Percentiles rank a stretch among this genome's conserved stretches.
These are phyloP conservation scores for Solanum virginianum DNA, from an alignment of 257 asterid genomes.

Conservation along the genomic window DNA sequence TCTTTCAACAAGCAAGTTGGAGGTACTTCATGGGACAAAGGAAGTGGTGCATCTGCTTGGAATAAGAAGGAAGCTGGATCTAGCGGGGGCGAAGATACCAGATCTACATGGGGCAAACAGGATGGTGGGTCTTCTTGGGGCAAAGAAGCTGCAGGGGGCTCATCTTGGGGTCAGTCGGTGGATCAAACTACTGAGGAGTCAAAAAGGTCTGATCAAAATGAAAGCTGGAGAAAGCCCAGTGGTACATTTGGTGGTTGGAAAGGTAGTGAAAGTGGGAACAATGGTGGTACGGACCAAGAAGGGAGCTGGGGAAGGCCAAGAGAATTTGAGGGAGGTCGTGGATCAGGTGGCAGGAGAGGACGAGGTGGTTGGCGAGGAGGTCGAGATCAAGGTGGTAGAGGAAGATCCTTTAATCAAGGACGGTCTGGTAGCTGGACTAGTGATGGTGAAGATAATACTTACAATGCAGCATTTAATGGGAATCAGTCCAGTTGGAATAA, in stretches of 20 bases:
- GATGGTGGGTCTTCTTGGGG: conserved; percentile 21
- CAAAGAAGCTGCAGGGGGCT: conserved; percentile 15
- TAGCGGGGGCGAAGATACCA: not conserved
- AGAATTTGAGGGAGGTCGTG: conserved; percentile 36
- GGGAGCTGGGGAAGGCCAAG: conserved; percentile 27
- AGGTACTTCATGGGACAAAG: conserved; percentile 7
- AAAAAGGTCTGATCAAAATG: not conserved
- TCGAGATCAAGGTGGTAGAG: conserved; percentile 37
- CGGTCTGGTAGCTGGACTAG: conserved; percentile 25
- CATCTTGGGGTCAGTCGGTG: conserved; percentile 1
- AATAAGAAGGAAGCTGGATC: not conserved
- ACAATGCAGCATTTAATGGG: conserved; percentile 3
- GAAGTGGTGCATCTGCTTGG: conserved; percentile 3
- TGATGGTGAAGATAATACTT: conserved; percentile 11
- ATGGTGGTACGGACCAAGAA: conserved; percentile 11
- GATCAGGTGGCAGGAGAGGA: conserved; percentile 44
- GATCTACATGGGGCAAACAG: not conserved
- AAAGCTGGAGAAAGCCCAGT: not conserved
- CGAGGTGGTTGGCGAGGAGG: conserved; percentile 39
- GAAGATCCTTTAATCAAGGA: conserved; percentile 40
- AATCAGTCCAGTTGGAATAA: not conserved
- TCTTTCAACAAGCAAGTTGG: conserved; percentile 14
- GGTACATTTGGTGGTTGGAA: not conserved
- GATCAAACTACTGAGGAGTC: not conserved
- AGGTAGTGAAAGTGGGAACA: not conserved